A percentile compares a stretch with the other conserved stretches of the same genome.
These are phyloP conservation scores for Ophiostoma sp. DNA, from an alignment of 2,329 filamentous ascomycete genomes.

Conservation along the genomic window DNA sequence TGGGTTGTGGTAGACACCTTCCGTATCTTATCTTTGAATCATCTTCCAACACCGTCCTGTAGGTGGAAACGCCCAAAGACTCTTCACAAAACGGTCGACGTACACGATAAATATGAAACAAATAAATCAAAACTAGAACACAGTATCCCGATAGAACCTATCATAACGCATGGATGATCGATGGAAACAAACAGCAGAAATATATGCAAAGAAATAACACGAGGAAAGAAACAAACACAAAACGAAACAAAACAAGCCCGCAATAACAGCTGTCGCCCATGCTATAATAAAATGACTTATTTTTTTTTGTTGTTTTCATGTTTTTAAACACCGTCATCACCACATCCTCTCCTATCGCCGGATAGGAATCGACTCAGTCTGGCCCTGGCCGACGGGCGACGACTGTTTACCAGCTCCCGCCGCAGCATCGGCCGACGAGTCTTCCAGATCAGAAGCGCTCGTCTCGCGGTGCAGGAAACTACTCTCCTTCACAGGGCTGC, in stretches of 20 bases:
- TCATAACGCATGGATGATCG: constrained; percentile 18
- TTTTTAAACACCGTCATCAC: not conserved
- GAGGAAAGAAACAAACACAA: constrained; percentile 3
- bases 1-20: not conserved
- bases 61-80: not conserved
- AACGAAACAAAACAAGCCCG: constrained; percentile 4
- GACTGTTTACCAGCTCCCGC: constrained; percentile 30
- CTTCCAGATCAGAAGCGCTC: constrained; percentile 58
- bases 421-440: constrained; percentile 25
- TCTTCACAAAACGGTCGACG: not conserved
- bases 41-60: not conserved
- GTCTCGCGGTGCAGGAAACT: constrained; percentile 84
- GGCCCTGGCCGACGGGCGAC: constrained; percentile 22
- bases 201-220: constrained; percentile 13
- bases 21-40: not conserved
- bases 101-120: not conserved
- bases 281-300: constrained; percentile 6
- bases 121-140: not conserved
- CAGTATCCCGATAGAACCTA: not conserved
- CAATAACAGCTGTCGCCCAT: constrained; percentile 3
- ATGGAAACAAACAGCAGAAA: not conserved
- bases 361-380: constrained; percentile 61
- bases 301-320: not conserved
- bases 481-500: constrained; percentile 87
- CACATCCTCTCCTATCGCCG: constrained; percentile 49